phyloP scores from a whole-genome alignment of 192 early-diverging fungal species.

The Dissophora globulifera region DNA sequence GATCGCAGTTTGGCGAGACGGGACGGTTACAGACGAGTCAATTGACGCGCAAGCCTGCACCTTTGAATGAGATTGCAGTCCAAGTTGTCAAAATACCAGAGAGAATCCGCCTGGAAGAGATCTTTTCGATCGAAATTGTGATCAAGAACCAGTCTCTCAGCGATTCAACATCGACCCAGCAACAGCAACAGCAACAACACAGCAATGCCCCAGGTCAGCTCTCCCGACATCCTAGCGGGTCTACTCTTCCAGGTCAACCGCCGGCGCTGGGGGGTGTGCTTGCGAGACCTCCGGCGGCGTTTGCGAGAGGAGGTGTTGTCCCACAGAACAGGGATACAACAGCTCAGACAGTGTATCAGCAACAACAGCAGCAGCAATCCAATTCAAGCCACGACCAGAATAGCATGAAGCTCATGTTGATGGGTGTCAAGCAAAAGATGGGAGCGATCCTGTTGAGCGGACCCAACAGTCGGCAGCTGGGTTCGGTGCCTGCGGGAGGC shows the following conservation, averaged over 20 bases:
- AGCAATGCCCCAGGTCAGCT: background rate
- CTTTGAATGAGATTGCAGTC: conserved; percentile 77
- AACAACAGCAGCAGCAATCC: conserved; percentile 6
- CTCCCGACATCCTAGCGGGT: conserved; percentile 8
- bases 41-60: conserved; percentile 83
- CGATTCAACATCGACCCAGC: conserved; percentile 1
- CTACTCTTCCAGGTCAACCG: conserved; percentile 10
- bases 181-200: conserved; percentile 3
- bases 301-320: conserved; percentile 31
- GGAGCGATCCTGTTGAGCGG: conserved; percentile 76
- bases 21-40: conserved; percentile 95
- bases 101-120: conserved; percentile 64
- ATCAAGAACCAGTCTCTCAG: conserved; percentile 46
- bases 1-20: conserved; percentile 86
- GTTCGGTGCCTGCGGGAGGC: conserved; percentile 67
- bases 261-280: conserved; percentile 15
- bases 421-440: conserved; percentile 82
- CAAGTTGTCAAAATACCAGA: conserved; percentile 59
- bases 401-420: conserved; percentile 66
- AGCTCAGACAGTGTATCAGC: background rate
- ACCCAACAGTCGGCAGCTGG: conserved; percentile 66
- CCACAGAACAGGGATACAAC: conserved; percentile 9
- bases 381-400: conserved; percentile 25
- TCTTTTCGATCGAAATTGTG: conserved; percentile 70
- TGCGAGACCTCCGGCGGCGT: conserved; percentile 34